Evolutionary conservation across 1,139 yeast genomes (phyloP).

Genomic region (Taiozyma onychis): DNA sequence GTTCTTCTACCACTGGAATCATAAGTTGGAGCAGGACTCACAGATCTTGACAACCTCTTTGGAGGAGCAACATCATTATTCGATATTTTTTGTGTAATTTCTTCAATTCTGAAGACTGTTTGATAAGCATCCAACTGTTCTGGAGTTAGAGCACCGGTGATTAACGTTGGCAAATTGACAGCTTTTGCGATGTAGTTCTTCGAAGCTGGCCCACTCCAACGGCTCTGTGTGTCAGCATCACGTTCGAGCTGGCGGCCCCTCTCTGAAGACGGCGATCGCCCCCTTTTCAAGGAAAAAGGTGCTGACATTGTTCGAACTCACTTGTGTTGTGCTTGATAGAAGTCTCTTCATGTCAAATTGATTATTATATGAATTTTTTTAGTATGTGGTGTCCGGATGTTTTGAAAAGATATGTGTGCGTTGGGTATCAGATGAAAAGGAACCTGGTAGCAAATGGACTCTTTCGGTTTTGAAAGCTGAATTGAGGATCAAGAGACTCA

Average conservation of each 20-base stretch:
- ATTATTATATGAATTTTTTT: neutral
- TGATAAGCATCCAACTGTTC: slow-evolving; percentile 88
- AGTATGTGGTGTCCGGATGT: neutral
- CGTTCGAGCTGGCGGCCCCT: neutral
- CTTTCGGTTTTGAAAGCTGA: neutral
- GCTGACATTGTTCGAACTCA: neutral
- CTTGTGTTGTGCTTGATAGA: neutral
- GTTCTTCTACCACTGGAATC: slow-evolving; percentile 77
- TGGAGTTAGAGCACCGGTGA: slow-evolving; percentile 57
- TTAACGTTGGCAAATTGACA: slow-evolving; percentile 32
- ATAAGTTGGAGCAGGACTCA: slow-evolving; percentile 92
- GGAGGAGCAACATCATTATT: slow-evolving; percentile 36
- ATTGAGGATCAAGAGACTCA: too few relatives aligned
- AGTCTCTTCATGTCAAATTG: neutral
- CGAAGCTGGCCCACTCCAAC: slow-evolving; percentile 27
- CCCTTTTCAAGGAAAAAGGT: slow-evolving; percentile 4
- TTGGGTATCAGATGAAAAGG: neutral
- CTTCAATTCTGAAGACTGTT: slow-evolving; percentile 69
- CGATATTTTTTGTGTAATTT: slow-evolving; percentile 57
- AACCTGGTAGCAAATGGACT: neutral
- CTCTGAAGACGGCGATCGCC: slow-evolving; percentile 6
- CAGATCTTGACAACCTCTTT: slow-evolving; percentile 44
- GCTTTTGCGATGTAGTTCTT: slow-evolving; percentile 10
- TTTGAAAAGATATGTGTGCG: neutral
- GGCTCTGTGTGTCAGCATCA: slow-evolving; percentile 1